Percentiles rank a stretch among this genome's conserved stretches.
Conservation (phyloP, 495 filamentous ascomycete species). For the Tuber calosporum region DNA sequence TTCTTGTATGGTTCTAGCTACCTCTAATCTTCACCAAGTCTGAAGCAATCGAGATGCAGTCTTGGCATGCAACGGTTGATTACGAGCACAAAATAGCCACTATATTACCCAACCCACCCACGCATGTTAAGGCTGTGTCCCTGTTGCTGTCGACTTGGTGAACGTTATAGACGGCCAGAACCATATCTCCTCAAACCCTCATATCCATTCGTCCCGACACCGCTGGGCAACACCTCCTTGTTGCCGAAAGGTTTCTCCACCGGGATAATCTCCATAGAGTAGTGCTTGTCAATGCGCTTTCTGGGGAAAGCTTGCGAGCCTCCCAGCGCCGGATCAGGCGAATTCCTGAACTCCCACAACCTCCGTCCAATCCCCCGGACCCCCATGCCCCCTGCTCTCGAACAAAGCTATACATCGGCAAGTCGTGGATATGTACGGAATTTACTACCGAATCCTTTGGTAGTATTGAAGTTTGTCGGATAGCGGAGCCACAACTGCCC, state of each 20-base stretch:
- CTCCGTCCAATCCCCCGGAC: constrained; percentile 5
- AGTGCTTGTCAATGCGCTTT: constrained; percentile 17
- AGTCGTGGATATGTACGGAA: constrained; percentile 10
- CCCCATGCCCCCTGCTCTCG: constrained; percentile 1
- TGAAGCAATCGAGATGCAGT: too few species aligned
- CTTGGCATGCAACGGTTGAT: too few species aligned
- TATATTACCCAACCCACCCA: too few species aligned
- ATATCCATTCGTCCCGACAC: constrained; percentile 18
- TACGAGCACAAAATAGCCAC: too few species aligned
- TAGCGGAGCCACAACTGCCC: constrained; percentile 7
- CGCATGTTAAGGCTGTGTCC: too few species aligned
- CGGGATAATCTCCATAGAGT: constrained; percentile 27
- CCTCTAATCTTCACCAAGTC: too few species aligned
- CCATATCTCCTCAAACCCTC: constrained; percentile 21
- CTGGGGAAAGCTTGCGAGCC: constrained; percentile 11
- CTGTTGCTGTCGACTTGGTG: too few species aligned
- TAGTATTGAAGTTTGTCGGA: constrained; percentile 11
- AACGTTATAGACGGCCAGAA: too few species aligned
- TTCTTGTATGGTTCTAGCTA: too few species aligned
- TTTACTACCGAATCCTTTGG: neutral
- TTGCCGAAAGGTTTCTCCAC: constrained; percentile 21
- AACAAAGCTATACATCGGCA: constrained; percentile 3
- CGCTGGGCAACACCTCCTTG: constrained; percentile 13
- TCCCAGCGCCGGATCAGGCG: constrained; percentile 23
- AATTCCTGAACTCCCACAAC: constrained; percentile 19